These are phyloP conservation scores for Suillus alpinus DNA, from an alignment of 768 basidiomycete genomes.

Conservation along the genomic window DNA sequence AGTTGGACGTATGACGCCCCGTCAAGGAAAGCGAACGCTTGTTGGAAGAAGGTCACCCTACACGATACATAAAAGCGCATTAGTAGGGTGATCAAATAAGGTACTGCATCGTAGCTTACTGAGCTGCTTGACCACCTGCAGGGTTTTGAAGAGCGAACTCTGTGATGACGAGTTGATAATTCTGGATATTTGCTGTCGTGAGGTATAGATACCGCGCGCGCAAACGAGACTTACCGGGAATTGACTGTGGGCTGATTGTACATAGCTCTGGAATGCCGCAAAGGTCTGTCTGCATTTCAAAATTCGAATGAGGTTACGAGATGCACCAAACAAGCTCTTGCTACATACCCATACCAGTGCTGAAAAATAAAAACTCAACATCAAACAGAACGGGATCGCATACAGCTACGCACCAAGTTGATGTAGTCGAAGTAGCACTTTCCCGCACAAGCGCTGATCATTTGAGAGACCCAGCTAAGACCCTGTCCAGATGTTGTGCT, in stretches of 20 bases:
- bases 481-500: constrained; percentile 31
- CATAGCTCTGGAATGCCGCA: constrained; percentile 25
- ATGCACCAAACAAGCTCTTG: neutral
- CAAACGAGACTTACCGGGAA: constrained; percentile 24
- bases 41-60: constrained; percentile 32
- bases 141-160: constrained; percentile 35
- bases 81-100: neutral
- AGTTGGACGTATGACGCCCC: constrained; percentile 27
- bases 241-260: constrained; percentile 23
- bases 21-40: constrained; percentile 36
- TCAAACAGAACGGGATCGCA: neutral
- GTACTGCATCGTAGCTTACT: constrained; percentile 19
- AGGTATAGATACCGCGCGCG: neutral
- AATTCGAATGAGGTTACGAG: neutral
- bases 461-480: constrained; percentile 32
- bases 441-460: constrained; percentile 34
- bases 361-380: neutral
- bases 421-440: constrained; percentile 36
- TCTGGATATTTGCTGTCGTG: constrained; percentile 14
- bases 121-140: constrained; percentile 25
- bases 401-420: constrained; percentile 26
- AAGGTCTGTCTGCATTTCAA: constrained; percentile 20
- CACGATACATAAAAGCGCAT: neutral
- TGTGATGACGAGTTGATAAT: constrained; percentile 25
- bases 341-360: constrained; percentile 30